Base-by-base conservation (phyloP, 192 early-diverging fungal species). In the Coemansia sp. region DNA sequence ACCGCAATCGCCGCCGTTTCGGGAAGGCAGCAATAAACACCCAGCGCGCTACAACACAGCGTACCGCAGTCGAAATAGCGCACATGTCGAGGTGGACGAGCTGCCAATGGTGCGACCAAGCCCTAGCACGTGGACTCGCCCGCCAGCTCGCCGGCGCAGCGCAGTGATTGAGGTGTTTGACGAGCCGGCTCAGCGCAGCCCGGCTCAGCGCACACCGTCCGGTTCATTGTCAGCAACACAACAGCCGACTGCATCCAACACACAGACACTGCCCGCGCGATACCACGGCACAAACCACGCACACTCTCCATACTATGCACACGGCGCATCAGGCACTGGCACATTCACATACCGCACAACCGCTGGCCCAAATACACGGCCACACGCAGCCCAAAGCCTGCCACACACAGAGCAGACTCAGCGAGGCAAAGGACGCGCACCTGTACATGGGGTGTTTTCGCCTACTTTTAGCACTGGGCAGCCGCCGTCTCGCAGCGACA, bases 251-350 rank as follows among this genome's bases (percentile, higher is more conserved):
- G 38, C 37, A 22, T 52, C 67, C 11, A 12, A 25, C 2, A 45
- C 57, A 14, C 32, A 39, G 45, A 25, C 51, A 9, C 58, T 66
- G 25, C 78, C 78, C 0, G 72, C 69, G 9, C 62, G 78, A 14
- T 81, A 81, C 69, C 78, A 81, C 22, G 78, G 78, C 6, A 65
- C 69, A 1, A 75, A 71, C 45, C 78, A 75, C 41, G 58, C 78
- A 57, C 73, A 81, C 29, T 75, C 78, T 60, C 57, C 63, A 3
- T 81, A 81, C 62, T 81, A 81, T 17, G 69, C 78, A 25, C 78
- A 75, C 12, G 78, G 76, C 41, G 35, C 70, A 39, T 58, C 74
- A 0, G 39, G 49, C 15, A 45, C 66, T n/a, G 35, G 55, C 5
- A 11, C 69, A 15, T 66, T 59, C 29, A n/a, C 47, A 25, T 57